A percentile compares a stretch with the other conserved stretches of the same genome.
Conservation (phyloP, 1,139 yeast species). For the Nakaseomyces sp. region DNA sequence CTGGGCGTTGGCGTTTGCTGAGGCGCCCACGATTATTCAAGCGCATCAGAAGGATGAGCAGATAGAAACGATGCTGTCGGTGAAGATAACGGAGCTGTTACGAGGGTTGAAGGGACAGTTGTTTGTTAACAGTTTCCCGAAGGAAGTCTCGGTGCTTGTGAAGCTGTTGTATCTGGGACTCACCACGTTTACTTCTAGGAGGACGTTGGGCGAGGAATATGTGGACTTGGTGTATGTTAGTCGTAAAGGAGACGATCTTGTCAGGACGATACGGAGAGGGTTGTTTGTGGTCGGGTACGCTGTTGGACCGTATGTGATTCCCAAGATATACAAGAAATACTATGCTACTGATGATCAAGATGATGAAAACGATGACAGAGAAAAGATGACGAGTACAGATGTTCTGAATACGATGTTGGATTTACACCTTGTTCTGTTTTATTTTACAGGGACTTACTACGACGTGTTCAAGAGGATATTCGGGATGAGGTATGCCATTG, state of each 20-base stretch:
- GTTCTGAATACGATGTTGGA: conserved; percentile 48
- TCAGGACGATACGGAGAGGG: conserved; percentile 38
- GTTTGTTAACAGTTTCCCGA: conserved; percentile 54
- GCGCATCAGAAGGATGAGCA: conserved; percentile 85
- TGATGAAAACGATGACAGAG: conserved; percentile 27
- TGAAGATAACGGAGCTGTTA: conserved; percentile 49
- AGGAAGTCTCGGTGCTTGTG: conserved; percentile 52
- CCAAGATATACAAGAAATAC: conserved; percentile 24
- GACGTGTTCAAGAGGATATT: conserved; percentile 65
- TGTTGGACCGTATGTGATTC: conserved; percentile 45
- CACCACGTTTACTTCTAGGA: conserved; percentile 66
- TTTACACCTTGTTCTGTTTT: conserved; percentile 71
- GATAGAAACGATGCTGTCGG: conserved; percentile 48
- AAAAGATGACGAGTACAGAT: background rate
- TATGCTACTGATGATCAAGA: conserved; percentile 16
- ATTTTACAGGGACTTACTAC: conserved; percentile 73
- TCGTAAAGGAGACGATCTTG: conserved; percentile 43
- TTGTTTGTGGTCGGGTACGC: conserved; percentile 50
- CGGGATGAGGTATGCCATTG: conserved; percentile 72
- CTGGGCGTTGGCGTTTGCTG: conserved; percentile 33
- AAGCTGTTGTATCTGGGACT: conserved; percentile 54
- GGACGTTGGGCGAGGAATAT: conserved; percentile 91
- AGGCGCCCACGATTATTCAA: conserved; percentile 48
- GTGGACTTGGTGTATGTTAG: conserved; percentile 71
- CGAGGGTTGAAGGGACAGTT: conserved; percentile 47